A percentile compares a stretch with the other conserved stretches of the same genome.
phyloP scores from a whole-genome alignment of 2,329 filamentous ascomycete genomes.

The Aspergillus vadensis region DNA sequence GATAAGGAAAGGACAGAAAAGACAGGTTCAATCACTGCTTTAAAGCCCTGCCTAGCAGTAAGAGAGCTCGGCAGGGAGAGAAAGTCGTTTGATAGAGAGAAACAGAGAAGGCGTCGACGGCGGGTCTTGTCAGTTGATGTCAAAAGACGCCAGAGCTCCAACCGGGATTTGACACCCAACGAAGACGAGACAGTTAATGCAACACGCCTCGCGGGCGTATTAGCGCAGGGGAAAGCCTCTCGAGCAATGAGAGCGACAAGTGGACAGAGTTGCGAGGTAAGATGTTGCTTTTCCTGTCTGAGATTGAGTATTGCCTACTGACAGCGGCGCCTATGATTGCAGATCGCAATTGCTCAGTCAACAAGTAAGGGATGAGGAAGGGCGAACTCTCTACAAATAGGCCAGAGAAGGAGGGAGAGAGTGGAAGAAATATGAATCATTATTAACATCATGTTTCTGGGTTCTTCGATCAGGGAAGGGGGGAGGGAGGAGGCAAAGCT shows the following conservation, averaged over 20 bases:
- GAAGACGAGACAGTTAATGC: not conserved
- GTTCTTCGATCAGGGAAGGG: conserved; percentile 3
- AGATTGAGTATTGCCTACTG: not conserved
- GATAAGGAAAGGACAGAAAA: not conserved
- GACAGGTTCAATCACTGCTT: not conserved
- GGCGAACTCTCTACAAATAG: not conserved
- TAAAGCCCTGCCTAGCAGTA: no score
- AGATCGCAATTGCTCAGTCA: not conserved
- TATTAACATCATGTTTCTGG: not conserved
- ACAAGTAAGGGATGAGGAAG: not conserved
- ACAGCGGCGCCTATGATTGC: not conserved
- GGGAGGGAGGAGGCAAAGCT: conserved; percentile 17
- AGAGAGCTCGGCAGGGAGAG: no score
- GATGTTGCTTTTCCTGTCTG: conserved; percentile 3
- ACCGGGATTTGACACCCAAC: not conserved
- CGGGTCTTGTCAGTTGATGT: not conserved
- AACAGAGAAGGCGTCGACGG: not conserved
- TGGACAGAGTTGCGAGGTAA: no score
- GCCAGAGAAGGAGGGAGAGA: not conserved
- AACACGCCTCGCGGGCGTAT: not conserved
- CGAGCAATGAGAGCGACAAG: not conserved
- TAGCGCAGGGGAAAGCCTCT: not conserved
- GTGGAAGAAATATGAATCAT: not conserved
- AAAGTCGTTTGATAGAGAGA: no score
- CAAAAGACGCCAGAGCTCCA: not conserved